phyloP scores from a whole-genome alignment of 306 rosid genomes.

The Quercus variabilis region DNA sequence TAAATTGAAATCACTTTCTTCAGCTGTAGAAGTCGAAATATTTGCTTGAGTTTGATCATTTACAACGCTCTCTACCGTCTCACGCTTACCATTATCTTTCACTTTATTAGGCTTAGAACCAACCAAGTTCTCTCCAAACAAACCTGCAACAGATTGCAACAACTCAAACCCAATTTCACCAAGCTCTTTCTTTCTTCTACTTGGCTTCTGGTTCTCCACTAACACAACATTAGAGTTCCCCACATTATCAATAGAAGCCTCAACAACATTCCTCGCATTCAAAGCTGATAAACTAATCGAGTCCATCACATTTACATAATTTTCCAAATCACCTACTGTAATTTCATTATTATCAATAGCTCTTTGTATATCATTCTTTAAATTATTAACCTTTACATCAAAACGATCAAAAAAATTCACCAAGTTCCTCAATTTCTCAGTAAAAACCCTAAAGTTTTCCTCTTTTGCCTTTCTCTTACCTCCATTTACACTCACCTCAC shows the following conservation, averaged over 20 bases:
- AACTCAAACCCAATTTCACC: conserved; percentile 54
- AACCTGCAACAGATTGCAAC: conserved; percentile 51
- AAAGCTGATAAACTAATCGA: conserved; percentile 35
- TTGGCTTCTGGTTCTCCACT: conserved; percentile 47
- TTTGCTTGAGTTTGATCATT: conserved; percentile 35
- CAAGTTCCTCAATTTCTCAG: conserved; percentile 53
- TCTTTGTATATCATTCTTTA: conserved; percentile 53
- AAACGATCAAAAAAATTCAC: conserved; percentile 51
- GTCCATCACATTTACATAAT: conserved; percentile 47
- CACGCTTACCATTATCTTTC: conserved; percentile 42
- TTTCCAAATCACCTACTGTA: conserved; percentile 54
- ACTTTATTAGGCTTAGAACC: conserved; percentile 44
- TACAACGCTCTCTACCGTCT: conserved; percentile 21
- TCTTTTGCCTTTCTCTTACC: conserved; percentile 53
- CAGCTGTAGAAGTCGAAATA: conserved; percentile 20
- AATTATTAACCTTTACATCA: conserved; percentile 37
- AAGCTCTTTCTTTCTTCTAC: conserved; percentile 57
- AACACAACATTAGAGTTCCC: conserved; percentile 36
- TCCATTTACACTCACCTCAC: conserved; percentile 42
- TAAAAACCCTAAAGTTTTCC: conserved; percentile 31
- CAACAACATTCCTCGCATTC: conserved; percentile 45
- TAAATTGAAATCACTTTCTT: conserved; percentile 28
- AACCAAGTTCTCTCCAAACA: conserved; percentile 52
- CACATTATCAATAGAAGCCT: conserved; percentile 38
- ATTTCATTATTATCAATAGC: conserved; percentile 56